Evolutionary conservation across 2,329 filamentous ascomycete genomes (phyloP), one percentile per base, ranked within the genome.

Genomic region (Verticillium zaregamsianum): DNA sequence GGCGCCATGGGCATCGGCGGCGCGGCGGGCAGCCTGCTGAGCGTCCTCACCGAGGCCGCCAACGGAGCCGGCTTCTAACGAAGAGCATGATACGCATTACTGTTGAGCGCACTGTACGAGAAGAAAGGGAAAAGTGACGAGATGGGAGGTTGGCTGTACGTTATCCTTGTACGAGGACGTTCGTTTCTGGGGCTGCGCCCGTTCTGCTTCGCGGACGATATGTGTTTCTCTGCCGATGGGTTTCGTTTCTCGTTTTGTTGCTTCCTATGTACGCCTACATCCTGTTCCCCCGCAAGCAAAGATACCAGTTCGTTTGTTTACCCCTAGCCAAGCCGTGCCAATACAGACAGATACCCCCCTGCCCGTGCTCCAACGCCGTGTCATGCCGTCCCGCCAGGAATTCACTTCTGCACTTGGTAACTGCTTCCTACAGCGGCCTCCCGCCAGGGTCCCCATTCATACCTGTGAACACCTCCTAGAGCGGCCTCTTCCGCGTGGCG

Each of bases 1-100:
- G 79, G 81, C 2, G 84, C 82, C 0, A 86, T 84, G 5, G 82
- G 86, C 1, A 82, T 89, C 33, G 86, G 86, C 4, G 84, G 86
- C 11, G 85, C 85, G 0, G 85, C 86, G 0, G 84, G 81, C 3
- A 86, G 83, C 59, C 71, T 88, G 63, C 68, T 88, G 55, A 82
- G 81, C 60, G 84, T 87, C 1, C 72, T 88, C 35, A 80, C 82
- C 4, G 84, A 88, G 69, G 85, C 85, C 31, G 84, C 84, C 5
- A 70, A 70, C 11, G 72, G 66, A n/a, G 45, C 54, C 7, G 54
- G 54, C 3, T 55, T 55, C 25, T 55, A 17, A 33, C 3, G 14
- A 12, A 23, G 49, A 23, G n/a, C 11, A 11, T 8, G 20, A 23
- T 17, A 17, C n/a, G 28, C 6, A 3, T n/a, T 49, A 8, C 9